A percentile compares a stretch with the other conserved stretches of the same genome.
Conservation (phyloP, 2,329 filamentous ascomycete species). For the Cadophora luteo-olivacea region DNA sequence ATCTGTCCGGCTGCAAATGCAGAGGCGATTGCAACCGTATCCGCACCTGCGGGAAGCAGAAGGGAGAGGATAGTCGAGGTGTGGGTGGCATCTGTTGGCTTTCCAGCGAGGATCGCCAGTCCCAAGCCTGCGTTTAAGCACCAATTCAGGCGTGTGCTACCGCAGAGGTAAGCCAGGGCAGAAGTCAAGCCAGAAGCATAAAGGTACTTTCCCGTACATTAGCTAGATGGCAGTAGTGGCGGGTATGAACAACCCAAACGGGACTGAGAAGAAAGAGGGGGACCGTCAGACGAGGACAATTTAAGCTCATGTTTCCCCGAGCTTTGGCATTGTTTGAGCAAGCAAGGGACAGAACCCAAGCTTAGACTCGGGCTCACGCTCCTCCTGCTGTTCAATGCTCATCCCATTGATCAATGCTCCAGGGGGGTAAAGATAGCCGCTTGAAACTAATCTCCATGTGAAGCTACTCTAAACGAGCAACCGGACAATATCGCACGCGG, state of each 20-base stretch:
- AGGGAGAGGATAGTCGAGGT: constrained; percentile 17
- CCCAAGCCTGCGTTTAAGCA: constrained; percentile 28
- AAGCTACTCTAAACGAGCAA: constrained; percentile 8
- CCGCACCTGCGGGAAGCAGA: constrained; percentile 15
- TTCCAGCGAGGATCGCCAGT: constrained; percentile 26
- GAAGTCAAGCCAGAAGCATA: constrained; percentile 9
- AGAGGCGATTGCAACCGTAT: constrained; percentile 6
- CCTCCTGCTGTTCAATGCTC: constrained; percentile 15
- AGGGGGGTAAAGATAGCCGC: constrained; percentile 9
- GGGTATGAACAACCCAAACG: constrained; percentile 7
- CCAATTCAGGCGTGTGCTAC: constrained; percentile 28
- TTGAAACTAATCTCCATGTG: constrained; percentile 15
- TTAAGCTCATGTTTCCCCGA: constrained; percentile 19
- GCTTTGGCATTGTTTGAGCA: constrained; percentile 17
- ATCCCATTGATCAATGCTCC: background rate
- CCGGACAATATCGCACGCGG: constrained; percentile 12
- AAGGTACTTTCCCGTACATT: constrained; percentile 18
- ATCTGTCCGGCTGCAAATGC: constrained; percentile 24
- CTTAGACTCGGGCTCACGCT: constrained; percentile 8
- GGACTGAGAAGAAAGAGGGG: background rate
- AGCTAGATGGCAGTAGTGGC: constrained; percentile 13
- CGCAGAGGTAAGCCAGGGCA: constrained; percentile 8
- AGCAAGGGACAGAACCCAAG: constrained; percentile 4
- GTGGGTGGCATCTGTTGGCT: constrained; percentile 23
- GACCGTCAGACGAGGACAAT: constrained; percentile 10